Percentiles rank a stretch among this genome's conserved stretches.
phyloP scores from a whole-genome alignment of 345 rosid species.

The Boechera divaricarpa region DNA sequence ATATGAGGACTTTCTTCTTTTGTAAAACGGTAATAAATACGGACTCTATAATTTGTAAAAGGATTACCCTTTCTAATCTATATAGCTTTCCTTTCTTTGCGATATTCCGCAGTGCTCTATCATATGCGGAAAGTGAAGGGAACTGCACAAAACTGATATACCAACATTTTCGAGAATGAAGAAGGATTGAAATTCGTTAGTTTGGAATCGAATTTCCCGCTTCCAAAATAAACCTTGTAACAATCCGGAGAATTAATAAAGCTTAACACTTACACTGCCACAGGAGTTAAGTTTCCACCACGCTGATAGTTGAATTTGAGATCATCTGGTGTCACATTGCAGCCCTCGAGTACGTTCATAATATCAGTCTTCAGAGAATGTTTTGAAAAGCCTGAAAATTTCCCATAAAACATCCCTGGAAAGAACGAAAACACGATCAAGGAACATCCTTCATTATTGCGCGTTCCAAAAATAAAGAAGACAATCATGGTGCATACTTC shows the following conservation, averaged over 20 bases:
- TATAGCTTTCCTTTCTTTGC: constrained; percentile 56
- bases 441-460: neutral
- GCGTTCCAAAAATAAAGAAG: neutral
- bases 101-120: constrained; percentile 51
- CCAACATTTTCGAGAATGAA: constrained; percentile 18
- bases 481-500: neutral
- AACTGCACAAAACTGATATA: constrained; percentile 65
- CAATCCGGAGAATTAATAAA: neutral
- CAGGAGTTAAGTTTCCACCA: constrained; percentile 48
- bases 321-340: constrained; percentile 59
- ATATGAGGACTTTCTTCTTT: neutral
- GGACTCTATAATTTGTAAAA: constrained; percentile 1
- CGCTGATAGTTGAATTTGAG: constrained; percentile 60
- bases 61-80: constrained; percentile 66
- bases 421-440: constrained; percentile 4
- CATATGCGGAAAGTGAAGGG: constrained; percentile 49
- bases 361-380: constrained; percentile 68
- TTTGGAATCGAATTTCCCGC: neutral
- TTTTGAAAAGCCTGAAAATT: constrained; percentile 51
- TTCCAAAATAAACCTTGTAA: neutral
- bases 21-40: neutral
- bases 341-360: constrained; percentile 63
- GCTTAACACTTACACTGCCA: constrained; percentile 50
- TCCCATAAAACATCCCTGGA: constrained; percentile 58
- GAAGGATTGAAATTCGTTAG: neutral